Evolutionary conservation across 139 green algal genomes (phyloP).

Genomic region (Chlorella ohadii): DNA sequence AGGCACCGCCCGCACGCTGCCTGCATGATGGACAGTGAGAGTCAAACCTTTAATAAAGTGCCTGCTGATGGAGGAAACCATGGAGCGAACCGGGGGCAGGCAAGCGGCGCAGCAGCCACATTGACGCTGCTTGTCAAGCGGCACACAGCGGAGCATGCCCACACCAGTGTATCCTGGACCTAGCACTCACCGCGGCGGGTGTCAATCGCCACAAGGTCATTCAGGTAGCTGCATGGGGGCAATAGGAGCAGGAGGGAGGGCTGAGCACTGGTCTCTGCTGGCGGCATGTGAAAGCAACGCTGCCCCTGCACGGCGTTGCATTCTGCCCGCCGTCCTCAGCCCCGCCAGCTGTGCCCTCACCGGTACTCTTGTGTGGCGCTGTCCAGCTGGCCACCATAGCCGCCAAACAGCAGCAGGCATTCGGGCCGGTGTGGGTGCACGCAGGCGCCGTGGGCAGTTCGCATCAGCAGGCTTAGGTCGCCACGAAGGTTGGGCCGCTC

Average conservation of each 20-base stretch:
- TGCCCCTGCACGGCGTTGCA: no score
- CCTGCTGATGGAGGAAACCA: no score
- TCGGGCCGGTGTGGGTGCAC: conserved; percentile 5
- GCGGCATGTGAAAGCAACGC: neutral
- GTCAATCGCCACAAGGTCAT: conserved; percentile 36
- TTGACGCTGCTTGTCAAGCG: no score
- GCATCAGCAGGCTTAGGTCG: conserved; percentile 15
- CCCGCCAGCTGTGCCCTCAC: neutral
- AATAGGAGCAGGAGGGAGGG: neutral
- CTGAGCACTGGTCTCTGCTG: neutral
- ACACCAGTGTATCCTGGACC: no score
- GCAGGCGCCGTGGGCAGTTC: conserved; percentile 43
- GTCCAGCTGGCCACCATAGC: conserved; percentile 22
- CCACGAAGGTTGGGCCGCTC: neutral
- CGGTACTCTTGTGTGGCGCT: neutral
- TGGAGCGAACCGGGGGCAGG: no score
- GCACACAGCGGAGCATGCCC: no score
- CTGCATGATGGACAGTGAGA: neutral
- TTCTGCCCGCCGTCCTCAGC: neutral
- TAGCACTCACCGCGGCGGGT: neutral
- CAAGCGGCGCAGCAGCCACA: no score
- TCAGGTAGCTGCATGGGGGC: conserved; percentile 4
- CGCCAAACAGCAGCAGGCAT: conserved; percentile 35
- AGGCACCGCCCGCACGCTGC: neutral
- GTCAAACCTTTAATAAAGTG: no score